These are phyloP conservation scores for Collybia sordida DNA, from an alignment of 768 basidiomycete species.

Conservation along the genomic window DNA sequence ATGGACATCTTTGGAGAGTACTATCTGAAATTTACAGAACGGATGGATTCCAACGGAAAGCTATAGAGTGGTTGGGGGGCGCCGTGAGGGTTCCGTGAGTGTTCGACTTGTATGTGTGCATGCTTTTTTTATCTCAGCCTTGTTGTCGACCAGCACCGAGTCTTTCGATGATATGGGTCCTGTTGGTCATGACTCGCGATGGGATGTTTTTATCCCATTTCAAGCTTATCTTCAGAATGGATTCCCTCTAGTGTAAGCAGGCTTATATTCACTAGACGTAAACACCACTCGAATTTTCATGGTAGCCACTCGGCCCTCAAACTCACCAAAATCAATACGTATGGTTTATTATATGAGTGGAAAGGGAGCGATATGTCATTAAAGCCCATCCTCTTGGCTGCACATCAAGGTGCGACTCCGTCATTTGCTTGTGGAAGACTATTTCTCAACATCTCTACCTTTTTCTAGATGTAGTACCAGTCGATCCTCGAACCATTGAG, in stretches of 20 bases:
- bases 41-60: conserved; percentile 36
- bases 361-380: conserved; percentile 56
- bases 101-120: background rate
- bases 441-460: background rate
- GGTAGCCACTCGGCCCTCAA: conserved; percentile 55
- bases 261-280: background rate
- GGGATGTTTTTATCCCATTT: conserved; percentile 53
- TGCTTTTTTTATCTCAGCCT: background rate
- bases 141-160: conserved; percentile 41
- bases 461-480: conserved; percentile 58
- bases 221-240: conserved; percentile 50
- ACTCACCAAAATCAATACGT: conserved; percentile 73
- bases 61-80: conserved; percentile 47
- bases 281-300: background rate
- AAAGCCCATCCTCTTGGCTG: conserved; percentile 72
- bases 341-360: conserved; percentile 76
- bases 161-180: conserved; percentile 49
- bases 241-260: conserved; percentile 64
- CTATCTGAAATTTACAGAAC: conserved; percentile 30
- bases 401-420: conserved; percentile 54
- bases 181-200: conserved; percentile 49
- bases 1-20: conserved; percentile 35
- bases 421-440: background rate
- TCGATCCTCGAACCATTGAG: conserved; percentile 45
- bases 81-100: conserved; percentile 47